These are phyloP conservation scores for Boletellus ananiceps DNA, from an alignment of 768 basidiomycete species.

Conservation along the genomic window DNA sequence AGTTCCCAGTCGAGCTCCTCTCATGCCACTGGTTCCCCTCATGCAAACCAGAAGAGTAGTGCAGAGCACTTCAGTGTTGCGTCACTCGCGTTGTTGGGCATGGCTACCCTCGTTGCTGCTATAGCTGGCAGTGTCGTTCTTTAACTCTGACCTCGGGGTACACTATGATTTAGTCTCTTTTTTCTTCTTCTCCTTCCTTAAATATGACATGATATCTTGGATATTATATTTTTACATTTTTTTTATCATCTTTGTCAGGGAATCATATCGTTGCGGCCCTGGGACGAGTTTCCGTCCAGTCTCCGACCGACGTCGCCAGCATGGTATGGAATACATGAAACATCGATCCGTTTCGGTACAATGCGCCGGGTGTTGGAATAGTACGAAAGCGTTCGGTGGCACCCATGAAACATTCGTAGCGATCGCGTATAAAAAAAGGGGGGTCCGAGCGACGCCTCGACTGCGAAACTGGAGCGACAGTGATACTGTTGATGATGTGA, in stretches of 20 bases:
- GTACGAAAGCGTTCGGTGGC: not conserved
- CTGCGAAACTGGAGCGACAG: not conserved
- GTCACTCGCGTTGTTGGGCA: constrained; percentile 21
- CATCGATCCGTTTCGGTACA: constrained; percentile 1
- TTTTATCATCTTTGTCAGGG: not conserved
- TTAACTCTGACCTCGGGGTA: constrained; percentile 8
- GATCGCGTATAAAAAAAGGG: not conserved
- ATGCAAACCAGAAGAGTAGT: constrained; percentile 32
- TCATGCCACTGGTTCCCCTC: constrained; percentile 18
- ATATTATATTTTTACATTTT: constrained; percentile 3
- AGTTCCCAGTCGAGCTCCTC: constrained; percentile 8
- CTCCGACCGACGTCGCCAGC: not conserved
- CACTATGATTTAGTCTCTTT: constrained; percentile 7
- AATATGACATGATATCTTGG: constrained; percentile 1
- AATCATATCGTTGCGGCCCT: too few species aligned
- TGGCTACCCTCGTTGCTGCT: constrained; percentile 22
- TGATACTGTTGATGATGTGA: not conserved
- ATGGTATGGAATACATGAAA: constrained; percentile 12
- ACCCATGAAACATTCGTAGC: not conserved
- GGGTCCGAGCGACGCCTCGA: not conserved
- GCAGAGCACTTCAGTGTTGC: constrained; percentile 23
- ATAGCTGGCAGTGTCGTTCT: constrained; percentile 21
- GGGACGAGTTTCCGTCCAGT: too few species aligned
- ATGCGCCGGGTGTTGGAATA: not conserved
- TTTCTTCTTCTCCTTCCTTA: not conserved